Conservation (phyloP, 768 basidiomycete genomes). For the Pleurotus giganteus region DNA sequence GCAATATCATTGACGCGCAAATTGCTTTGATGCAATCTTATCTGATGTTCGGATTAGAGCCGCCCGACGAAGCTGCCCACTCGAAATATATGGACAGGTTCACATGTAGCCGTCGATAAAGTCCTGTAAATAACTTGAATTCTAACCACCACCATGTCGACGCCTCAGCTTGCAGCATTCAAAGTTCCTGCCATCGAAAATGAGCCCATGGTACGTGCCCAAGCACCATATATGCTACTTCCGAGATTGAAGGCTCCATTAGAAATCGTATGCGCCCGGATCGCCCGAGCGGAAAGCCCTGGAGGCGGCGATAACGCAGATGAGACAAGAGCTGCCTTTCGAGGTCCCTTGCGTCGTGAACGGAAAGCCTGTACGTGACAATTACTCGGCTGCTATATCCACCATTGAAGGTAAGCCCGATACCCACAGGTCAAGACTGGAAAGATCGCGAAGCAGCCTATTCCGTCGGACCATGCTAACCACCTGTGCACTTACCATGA, state of each 20-base stretch:
- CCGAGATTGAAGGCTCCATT: slow-evolving; percentile 10
- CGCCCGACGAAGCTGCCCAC: slow-evolving; percentile 4
- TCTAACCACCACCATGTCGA: slow-evolving; percentile 51
- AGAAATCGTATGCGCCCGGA: slow-evolving; percentile 79
- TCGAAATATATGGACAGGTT: neutral
- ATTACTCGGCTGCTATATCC: neutral
- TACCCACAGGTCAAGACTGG: slow-evolving; percentile 74
- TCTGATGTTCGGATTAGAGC: slow-evolving; percentile 10
- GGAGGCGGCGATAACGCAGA: slow-evolving; percentile 69
- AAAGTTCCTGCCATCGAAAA: slow-evolving; percentile 84
- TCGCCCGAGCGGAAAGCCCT: slow-evolving; percentile 76
- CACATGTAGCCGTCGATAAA: neutral
- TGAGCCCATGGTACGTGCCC: slow-evolving; percentile 80
- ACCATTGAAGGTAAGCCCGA: neutral
- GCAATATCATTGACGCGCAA: no score
- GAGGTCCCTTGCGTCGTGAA: slow-evolving; percentile 93
- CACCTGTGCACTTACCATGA: slow-evolving; percentile 87
- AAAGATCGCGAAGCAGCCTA: slow-evolving; percentile 70
- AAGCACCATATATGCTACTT: neutral
- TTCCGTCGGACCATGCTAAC: slow-evolving; percentile 84
- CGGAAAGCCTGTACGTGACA: slow-evolving; percentile 68
- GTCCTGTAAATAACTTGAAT: neutral
- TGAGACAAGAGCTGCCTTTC: slow-evolving; percentile 83
- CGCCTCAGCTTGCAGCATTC: slow-evolving; percentile 81
- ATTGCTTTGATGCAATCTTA: slow-evolving; percentile 7